Base-by-base conservation (phyloP, 345 rosid species). In the Rhodamnia rubescens region DNA sequence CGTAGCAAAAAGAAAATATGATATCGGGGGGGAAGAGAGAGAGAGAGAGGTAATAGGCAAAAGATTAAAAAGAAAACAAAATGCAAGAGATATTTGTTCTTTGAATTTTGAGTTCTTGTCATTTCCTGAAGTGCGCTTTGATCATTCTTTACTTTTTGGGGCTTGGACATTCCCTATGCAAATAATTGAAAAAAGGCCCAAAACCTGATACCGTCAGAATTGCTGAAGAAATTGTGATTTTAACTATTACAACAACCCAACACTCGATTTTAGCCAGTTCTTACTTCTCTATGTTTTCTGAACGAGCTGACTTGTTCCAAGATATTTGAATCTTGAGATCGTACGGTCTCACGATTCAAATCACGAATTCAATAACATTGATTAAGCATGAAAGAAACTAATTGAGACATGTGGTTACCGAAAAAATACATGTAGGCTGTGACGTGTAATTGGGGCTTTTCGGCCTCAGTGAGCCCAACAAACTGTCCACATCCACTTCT, bases 401-500 rank as follows among this genome's bases (percentile, higher is more conserved):
- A 61, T 27, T 29, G 75, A 64, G 75, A 64, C 75, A 15, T 27
- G 75, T 64, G 22, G 5, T 64, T 64, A 64, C 75, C 75, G 42
- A 64, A 40, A 29, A 64, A 83, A 89, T 80, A 86, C 93, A 94
- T 29, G 91, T 90, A 11, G 96, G 96, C 53, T 86, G 82, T 53
- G 88, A 54, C 81, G 85, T 74, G 81, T 89, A 87, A 51, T 85
- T 92, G 89, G 95, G 94, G 86, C 78, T 92, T 86, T 40, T 90
- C 87, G 90, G 92, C 89, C 88, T 92, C 81, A 97, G 87, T 32
- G 90, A 87, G 59, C 92, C 93, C 85, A 92, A 86, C 87, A 94
- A 88, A 88, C 90, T 90, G 88, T 94, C 96, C 44, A 91, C 93
- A 87, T 95, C 92, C 55, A 74, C 87, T 88, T 91, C 99, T 89